Evolutionary conservation across 768 basidiomycete genomes (phyloP).

Genomic region (Podaxis mareebaensis): DNA sequence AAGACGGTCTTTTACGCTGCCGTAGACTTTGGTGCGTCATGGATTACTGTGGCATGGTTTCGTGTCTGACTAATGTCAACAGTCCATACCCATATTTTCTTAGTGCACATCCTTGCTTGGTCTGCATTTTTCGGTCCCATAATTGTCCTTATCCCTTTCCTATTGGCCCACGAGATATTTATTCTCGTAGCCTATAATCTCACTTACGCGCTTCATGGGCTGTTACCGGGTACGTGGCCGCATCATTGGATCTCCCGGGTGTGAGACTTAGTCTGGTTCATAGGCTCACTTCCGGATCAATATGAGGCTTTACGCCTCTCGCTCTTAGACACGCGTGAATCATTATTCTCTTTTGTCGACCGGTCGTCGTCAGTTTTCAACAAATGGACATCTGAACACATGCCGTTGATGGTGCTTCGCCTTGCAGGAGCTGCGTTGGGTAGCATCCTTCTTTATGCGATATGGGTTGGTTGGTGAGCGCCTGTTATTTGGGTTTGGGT

Average conservation of each 20-base stretch:
- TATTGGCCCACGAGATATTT: constrained; percentile 18
- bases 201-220: constrained; percentile 37
- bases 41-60: background rate
- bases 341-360: constrained; percentile 38
- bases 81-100: constrained; percentile 35
- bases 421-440: constrained; percentile 31
- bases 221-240: constrained; percentile 29
- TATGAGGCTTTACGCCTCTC: constrained; percentile 32
- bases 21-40: constrained; percentile 6
- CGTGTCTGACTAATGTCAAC: background rate
- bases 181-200: constrained; percentile 26
- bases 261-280: background rate
- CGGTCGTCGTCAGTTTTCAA: constrained; percentile 36
- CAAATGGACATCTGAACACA: constrained; percentile 36
- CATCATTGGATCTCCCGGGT: background rate
- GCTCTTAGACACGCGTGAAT: constrained; percentile 36
- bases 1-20: background rate
- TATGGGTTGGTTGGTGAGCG: constrained; percentile 29
- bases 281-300: constrained; percentile 32
- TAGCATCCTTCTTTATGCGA: constrained; percentile 29
- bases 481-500: background rate
- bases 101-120: constrained; percentile 30
- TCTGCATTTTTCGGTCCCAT: constrained; percentile 44
- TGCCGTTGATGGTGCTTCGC: constrained; percentile 33
- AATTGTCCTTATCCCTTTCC: constrained; percentile 28